Conservation (phyloP, 495 filamentous ascomycete species). For the Neurospora sp. region DNA sequence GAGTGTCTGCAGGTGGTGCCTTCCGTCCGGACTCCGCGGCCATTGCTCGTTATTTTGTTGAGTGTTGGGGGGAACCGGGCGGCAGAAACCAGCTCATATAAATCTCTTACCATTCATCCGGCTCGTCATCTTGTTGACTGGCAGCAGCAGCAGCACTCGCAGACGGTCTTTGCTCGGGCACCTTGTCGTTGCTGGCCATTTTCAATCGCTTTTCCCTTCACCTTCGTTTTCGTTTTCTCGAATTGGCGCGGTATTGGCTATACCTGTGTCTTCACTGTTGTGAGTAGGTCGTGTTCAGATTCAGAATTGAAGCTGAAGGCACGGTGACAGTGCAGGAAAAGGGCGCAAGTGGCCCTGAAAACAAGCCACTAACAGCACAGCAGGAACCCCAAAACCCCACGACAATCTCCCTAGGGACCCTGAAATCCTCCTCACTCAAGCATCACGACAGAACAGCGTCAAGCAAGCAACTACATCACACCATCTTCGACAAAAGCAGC, state of each 20-base stretch:
- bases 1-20: not conserved
- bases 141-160: not conserved
- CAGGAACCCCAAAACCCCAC: not conserved
- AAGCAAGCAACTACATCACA: not conserved
- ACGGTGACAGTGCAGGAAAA: not conserved
- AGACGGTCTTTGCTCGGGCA: not conserved
- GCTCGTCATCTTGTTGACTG: conserved; percentile 65
- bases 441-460: not conserved
- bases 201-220: not conserved
- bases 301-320: not conserved
- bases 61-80: not conserved
- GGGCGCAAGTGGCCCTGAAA: not conserved
- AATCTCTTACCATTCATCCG: conserved; percentile 76
- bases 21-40: not conserved
- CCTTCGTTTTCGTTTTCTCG: not conserved
- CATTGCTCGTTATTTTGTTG: not conserved
- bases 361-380: not conserved
- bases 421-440: not conserved
- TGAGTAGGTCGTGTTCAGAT: not conserved
- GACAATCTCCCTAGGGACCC: not conserved
- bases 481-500: not conserved
- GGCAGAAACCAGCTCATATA: not conserved
- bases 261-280: not conserved
- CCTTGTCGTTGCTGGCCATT: not conserved
- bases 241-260: not conserved